Evolutionary conservation across 139 green algal species (phyloP), one percentile per base, ranked within the genome.

Genomic region (Chlamydomonas asymmetrica): DNA sequence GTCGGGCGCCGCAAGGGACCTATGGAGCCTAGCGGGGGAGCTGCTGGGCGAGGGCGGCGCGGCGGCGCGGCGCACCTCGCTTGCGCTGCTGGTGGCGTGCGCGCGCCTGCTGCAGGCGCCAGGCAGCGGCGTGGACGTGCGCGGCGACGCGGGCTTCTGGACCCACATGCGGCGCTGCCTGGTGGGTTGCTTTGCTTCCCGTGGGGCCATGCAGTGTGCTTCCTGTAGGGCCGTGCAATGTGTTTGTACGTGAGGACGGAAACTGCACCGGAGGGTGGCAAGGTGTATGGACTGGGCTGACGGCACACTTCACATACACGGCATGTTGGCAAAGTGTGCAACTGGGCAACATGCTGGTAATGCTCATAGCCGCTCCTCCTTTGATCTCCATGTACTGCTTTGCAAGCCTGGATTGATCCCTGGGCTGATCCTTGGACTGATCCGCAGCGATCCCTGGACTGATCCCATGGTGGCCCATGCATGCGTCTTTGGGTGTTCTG

Each of bases 91-190:
- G 65, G 72, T 80, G 34, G 43, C 56, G 27, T 50, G 32, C 27
- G 52, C 20, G 3, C 13, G 3, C 13, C 64, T 84, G 59, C 60
- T 80, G 43, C 31, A 23, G 31, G 45, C 69, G n/a, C 71, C 59
- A 5, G 59, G 32, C 45, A n/a, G 65, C 8, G 77, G 50, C 27
- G 65, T 73, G 48, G 57, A 59, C 43, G 63, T 66, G 45, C 2
- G 8, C 6, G 54, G 72, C 1, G 63, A 41, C 35, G 54, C 2
- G 27, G 40, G 60, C 27, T 84, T 84, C 40, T 84, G 71, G 78
- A 66, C 73, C 54, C 37, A 32, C 45, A 64, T 84, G 43, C 64
- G 78, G 10, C 41, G 38, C 7, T 84, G 78, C 56, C 78, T 84
- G 71, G 78, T 75, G 41, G 5, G 75, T 6, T 1, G n/a, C 20